These are phyloP conservation scores for Termitomyces sp. DNA, from an alignment of 768 basidiomycete species.

Conservation along the genomic window DNA sequence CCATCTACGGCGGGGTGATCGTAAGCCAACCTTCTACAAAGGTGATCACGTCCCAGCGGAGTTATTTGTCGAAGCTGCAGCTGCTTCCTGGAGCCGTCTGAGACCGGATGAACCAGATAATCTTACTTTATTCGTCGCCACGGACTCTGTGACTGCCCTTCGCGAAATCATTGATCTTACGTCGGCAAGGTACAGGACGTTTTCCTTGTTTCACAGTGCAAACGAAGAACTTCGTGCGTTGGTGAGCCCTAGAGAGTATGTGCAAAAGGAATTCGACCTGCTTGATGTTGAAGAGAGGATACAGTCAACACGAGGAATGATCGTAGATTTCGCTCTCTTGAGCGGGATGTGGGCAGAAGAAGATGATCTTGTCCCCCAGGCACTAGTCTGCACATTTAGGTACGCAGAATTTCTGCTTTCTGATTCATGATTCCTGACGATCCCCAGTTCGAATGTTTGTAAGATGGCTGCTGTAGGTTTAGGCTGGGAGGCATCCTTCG, in stretches of 20 bases:
- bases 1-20: conserved; percentile 64
- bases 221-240: conserved; percentile 38
- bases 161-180: conserved; percentile 38
- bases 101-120: conserved; percentile 15
- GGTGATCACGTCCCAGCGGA: conserved; percentile 42
- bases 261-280: conserved; percentile 44
- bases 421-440: conserved; percentile 1
- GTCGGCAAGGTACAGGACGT: conserved; percentile 29
- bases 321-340: conserved; percentile 65
- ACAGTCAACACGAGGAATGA: conserved; percentile 53
- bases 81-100: conserved; percentile 35
- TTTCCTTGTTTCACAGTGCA: conserved; percentile 40
- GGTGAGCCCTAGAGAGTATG: conserved; percentile 49
- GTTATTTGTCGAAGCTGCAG: conserved; percentile 41
- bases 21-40: conserved; percentile 37
- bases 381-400: conserved; percentile 57
- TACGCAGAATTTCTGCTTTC: conserved; percentile 21
- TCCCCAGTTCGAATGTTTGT: conserved; percentile 55
- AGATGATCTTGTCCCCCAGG: conserved; percentile 41
- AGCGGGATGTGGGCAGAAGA: conserved; percentile 54
- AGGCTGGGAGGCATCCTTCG: conserved; percentile 63
- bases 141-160: conserved; percentile 47
- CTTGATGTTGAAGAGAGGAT: conserved; percentile 36
- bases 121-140: conserved; percentile 52
- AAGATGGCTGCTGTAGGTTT: conserved; percentile 53